A percentile compares a stretch with the other conserved stretches of the same genome.
Conservation (phyloP, 257 asterid genomes). For the Lithospermum erythrorhizon region DNA sequence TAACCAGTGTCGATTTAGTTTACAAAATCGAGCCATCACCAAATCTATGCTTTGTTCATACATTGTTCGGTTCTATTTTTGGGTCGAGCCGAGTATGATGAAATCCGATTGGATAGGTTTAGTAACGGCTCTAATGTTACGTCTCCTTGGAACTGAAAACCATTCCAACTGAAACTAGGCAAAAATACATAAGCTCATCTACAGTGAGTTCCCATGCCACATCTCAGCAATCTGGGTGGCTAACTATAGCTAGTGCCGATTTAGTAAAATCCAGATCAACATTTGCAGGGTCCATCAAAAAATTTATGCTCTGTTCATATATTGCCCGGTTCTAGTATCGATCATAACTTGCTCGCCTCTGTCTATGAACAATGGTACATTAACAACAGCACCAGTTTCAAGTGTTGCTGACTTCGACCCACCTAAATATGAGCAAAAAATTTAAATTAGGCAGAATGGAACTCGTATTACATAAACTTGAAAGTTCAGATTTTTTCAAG, state of each 20-base stretch:
- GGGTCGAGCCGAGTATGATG: neutral
- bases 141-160: neutral
- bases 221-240: constrained; percentile 10
- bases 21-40: neutral
- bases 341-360: constrained; percentile 56
- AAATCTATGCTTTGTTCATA: constrained; percentile 76
- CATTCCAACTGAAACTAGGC: neutral
- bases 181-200: neutral
- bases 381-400: constrained; percentile 86
- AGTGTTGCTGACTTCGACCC: constrained; percentile 87
- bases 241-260: constrained; percentile 4
- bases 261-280: constrained; percentile 7
- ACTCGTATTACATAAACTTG: neutral
- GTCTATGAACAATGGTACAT: constrained; percentile 69
- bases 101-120: no score
- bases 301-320: constrained; percentile 84
- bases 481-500: no score
- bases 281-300: constrained; percentile 3
- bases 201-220: neutral
- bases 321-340: constrained; percentile 90
- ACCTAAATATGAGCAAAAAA: constrained; percentile 35
- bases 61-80: constrained; percentile 90
- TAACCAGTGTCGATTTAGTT: constrained; percentile 8
- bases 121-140: no score
- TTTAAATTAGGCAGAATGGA: neutral